Conservation (phyloP, 768 basidiomycete genomes). For the Mycena amicta region DNA sequence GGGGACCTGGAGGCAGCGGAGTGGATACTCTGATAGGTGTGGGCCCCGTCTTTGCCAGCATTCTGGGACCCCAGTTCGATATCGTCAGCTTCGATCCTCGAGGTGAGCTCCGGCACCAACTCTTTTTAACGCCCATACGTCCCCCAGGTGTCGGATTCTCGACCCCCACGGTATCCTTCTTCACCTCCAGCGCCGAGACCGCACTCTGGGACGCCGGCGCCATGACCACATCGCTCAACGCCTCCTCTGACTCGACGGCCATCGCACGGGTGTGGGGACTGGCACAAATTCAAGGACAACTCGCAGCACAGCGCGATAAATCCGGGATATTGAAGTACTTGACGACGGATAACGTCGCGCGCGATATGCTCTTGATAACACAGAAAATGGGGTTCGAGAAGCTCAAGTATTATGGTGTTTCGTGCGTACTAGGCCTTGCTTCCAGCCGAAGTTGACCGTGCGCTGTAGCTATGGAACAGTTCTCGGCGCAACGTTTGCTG, state of each 20-base stretch:
- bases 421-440: background rate
- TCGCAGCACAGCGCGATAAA: background rate
- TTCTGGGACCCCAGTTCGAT: constrained; percentile 23
- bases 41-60: background rate
- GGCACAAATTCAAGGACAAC: background rate
- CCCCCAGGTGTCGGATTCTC: constrained; percentile 5
- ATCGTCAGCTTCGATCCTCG: constrained; percentile 32
- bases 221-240: background rate
- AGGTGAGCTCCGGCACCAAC: constrained; percentile 23
- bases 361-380: constrained; percentile 17
- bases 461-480: constrained; percentile 17
- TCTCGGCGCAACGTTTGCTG: constrained; percentile 21
- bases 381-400: constrained; percentile 8
- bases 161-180: constrained; percentile 12
- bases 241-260: background rate
- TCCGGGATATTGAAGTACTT: constrained; percentile 1
- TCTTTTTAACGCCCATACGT: background rate
- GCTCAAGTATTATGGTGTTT: constrained; percentile 13
- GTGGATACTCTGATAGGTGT: constrained; percentile 15
- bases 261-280: background rate
- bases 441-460: background rate
- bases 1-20: constrained; percentile 30
- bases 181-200: constrained; percentile 3
- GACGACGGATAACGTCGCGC: constrained; percentile 6
- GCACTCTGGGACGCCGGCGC: constrained; percentile 1